Evolutionary conservation across 257 asterid species (phyloP).

Genomic region (Orobanche coerulescens): DNA sequence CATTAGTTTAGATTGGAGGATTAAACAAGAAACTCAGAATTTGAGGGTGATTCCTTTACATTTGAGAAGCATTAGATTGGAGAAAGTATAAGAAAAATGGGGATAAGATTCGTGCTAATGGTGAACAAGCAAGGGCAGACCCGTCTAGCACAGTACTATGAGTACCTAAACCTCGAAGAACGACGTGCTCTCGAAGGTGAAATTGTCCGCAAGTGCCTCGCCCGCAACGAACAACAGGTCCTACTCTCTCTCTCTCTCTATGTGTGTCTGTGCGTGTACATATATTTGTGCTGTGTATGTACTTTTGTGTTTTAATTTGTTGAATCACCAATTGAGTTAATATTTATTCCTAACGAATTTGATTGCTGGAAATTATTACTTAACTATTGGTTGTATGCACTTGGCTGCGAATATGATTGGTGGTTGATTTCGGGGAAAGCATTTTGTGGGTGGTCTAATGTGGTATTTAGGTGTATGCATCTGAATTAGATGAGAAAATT

Average conservation of each 20-base stretch:
- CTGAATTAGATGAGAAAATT: conserved; percentile 6
- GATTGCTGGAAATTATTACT: conserved; percentile 6
- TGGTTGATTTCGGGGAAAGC: not conserved
- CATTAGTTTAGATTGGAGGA: too few species aligned
- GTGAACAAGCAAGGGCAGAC: conserved; percentile 99
- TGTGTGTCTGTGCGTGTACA: not conserved
- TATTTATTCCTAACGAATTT: not conserved
- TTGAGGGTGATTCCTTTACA: not conserved
- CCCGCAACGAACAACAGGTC: conserved; percentile 86
- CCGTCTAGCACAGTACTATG: conserved; percentile 89
- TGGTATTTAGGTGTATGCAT: not conserved
- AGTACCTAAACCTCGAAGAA: conserved; percentile 80
- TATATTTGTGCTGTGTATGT: not conserved
- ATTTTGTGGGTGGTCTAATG: not conserved
- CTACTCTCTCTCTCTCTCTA: too few species aligned
- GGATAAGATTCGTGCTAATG: conserved; percentile 85
- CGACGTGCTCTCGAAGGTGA: conserved; percentile 98
- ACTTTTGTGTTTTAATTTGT: not conserved
- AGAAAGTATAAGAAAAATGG: conserved; percentile 35
- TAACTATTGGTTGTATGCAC: not conserved
- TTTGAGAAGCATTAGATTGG: not conserved
- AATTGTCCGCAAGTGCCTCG: conserved; percentile 93
- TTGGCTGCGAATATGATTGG: not conserved
- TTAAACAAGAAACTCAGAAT: not conserved
- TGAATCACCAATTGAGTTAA: not conserved